Base-by-base conservation (phyloP, 2,329 filamentous ascomycete species). In the Endocalyx cinctus region DNA sequence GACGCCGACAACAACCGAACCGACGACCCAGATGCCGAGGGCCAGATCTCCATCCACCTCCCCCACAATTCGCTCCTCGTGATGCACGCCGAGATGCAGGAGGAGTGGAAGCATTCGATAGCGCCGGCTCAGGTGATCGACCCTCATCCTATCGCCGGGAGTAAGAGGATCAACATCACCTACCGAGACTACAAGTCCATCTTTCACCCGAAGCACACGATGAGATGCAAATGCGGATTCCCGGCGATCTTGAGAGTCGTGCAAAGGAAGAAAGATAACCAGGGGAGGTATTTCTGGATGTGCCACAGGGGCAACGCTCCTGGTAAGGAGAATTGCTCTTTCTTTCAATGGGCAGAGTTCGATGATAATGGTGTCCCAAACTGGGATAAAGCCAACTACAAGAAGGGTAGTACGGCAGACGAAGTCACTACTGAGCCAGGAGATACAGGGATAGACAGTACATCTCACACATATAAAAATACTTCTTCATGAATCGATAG, bases 71-170 rank as follows among this genome's bases (percentile, higher is more conserved):
- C 87, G 1, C 72, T 97, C 0, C 71, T 98, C 0, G 71, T 97
- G 8, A 97, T 98, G 92, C 89, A 97, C 52, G 89, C 90, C 1
- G 87, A 94, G 55, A 97, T 95, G 87, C 90, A 97, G 54, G 90
- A 97, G 54, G 82, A 85, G 54, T 97, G 88, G 88, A 97, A 96
- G 58, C 92, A 98, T 58, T 76, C 77, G 45, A 84, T 98, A 27
- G 70, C 79, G 0, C 84, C 88, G 0, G 81, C 84, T 0, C 69
- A 72, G 30, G 77, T 81, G 4, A 84, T 97, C 38, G 83, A 88
- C 41, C 87, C 87, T 1, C 92, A 98, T 57, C 87, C 89, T 0
- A 57, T 95, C 2, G 75, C 89, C 0, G 83, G 82, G 1, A 88
- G 80, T 47, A 81, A 78, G 43, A 74, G 92, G 25, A 89, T 98